A percentile compares a stretch with the other conserved stretches of the same genome.
These are phyloP conservation scores for Suillus hirtellus DNA, from an alignment of 768 basidiomycete species.

Conservation along the genomic window DNA sequence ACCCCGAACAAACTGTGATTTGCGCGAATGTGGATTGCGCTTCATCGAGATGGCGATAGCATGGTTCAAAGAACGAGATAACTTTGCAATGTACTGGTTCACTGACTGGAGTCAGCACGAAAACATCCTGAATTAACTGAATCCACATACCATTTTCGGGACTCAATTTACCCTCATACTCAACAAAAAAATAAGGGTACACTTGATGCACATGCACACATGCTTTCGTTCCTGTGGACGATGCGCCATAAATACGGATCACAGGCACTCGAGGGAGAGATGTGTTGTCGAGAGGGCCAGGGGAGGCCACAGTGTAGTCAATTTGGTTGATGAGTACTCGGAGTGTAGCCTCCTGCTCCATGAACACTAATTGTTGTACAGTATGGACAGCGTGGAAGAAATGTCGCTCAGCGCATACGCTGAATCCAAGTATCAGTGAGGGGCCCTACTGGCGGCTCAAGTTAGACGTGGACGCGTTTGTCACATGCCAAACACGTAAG, in stretches of 20 bases:
- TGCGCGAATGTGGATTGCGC: constrained; percentile 60
- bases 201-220: constrained; percentile 93
- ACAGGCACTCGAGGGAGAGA: constrained; percentile 70
- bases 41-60: constrained; percentile 83
- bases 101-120: constrained; percentile 45
- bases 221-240: constrained; percentile 72
- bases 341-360: constrained; percentile 28
- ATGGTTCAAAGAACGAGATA: constrained; percentile 78
- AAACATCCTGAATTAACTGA: background rate
- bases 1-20: constrained; percentile 67
- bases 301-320: constrained; percentile 58
- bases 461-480: background rate
- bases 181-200: constrained; percentile 91
- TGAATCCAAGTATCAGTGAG: background rate
- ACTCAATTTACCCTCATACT: constrained; percentile 70
- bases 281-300: constrained; percentile 66
- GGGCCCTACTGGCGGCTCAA: background rate
- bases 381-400: background rate
- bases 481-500: too few species aligned
- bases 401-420: background rate
- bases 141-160: constrained; percentile 56
- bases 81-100: constrained; percentile 63
- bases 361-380: background rate
- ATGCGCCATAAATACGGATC: constrained; percentile 83
- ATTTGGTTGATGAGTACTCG: constrained; percentile 56